Base-by-base conservation (phyloP, 2,329 filamentous ascomycete species). In the Microdochium nivale region DNA sequence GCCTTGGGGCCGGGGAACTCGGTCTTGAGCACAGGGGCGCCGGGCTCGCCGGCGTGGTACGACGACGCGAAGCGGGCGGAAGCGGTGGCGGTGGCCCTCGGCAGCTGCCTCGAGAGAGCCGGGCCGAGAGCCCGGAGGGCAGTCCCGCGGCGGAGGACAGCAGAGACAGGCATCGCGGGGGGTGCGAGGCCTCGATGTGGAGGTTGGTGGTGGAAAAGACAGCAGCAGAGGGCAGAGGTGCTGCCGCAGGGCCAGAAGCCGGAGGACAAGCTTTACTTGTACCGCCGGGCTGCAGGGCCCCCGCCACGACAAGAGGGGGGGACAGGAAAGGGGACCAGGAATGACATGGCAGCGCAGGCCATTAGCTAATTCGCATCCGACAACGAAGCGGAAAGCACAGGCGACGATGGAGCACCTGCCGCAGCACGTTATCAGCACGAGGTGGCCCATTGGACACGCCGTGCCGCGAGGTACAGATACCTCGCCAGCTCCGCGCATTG, bases 1-100 rank as follows among this genome's bases (percentile, higher is more conserved):
- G 84, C 83, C 72, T 84, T 79, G 35, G 89, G 89, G 0, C 90
- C 90, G 0, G 90, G 90, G 52, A 95, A 87, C 47, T 72, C 69
- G 24, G 77, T 79, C 71, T 78, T 79, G 61, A 83, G 64, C 3
- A 71, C 62, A 25, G 80, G 80, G 25, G 64, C 72, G 25, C 71
- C 67, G 44, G 79, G 79, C 70, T 83, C 80, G 51, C 70, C 70
- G 25, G 52, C 48, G 48, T 59, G 58, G 60, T 58, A 66, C 52
- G 54, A 57, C 21, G 62, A 65, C 35, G 51, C 59, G 63, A 64
- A 63, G 51, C 62, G 63, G 27, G 49, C 21, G 25, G n/a, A n/a
- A n/a, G n/a, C n/a, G n/a, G n/a, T n/a, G n/a, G 51, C 49, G 7
- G 59, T 60, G 16, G 54, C 46, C 3, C 58, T 32, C 53, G 16